Percentiles rank a stretch among this genome's conserved stretches.
phyloP scores from a whole-genome alignment of 805 yeast species.

The Vanderwaltozyma tropicalis region DNA sequence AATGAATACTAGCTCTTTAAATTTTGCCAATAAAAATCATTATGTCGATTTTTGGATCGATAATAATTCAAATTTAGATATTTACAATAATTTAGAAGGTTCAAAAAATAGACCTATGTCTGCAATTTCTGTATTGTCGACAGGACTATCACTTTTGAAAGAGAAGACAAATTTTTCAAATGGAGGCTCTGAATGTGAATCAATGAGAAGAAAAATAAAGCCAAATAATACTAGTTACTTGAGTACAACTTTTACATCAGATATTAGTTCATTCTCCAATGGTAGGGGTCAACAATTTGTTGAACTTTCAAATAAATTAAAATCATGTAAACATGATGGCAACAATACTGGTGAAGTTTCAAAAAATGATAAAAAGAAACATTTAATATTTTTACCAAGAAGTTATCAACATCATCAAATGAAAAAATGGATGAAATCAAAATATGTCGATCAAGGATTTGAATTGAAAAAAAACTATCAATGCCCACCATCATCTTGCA shows the following conservation, averaged over 20 bases:
- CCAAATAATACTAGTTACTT: neutral
- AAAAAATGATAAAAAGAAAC: neutral
- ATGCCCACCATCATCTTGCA: conserved; percentile 10
- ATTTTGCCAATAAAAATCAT: conserved; percentile 1
- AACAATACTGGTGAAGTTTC: neutral
- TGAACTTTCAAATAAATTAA: neutral
- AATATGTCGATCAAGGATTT: conserved; percentile 7
- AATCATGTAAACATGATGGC: neutral
- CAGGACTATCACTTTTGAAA: neutral
- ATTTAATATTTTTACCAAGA: conserved; percentile 8
- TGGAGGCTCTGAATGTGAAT: conserved; percentile 1
- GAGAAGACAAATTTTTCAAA: conserved; percentile 1
- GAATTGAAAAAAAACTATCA: conserved; percentile 9
- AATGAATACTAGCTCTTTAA: conserved; percentile 1
- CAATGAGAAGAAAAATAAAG: conserved; percentile 1
- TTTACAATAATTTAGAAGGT: neutral
- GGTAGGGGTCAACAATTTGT: neutral
- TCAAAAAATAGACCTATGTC: neutral
- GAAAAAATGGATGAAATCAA: conserved; percentile 7
- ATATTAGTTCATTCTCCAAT: neutral
- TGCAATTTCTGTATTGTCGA: neutral
- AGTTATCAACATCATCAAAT: conserved; percentile 16
- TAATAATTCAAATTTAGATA: neutral
- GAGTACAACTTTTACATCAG: neutral
- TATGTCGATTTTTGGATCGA: conserved; percentile 3